Conservation (phyloP, 257 asterid species). For the Nicotiana paniculata region DNA sequence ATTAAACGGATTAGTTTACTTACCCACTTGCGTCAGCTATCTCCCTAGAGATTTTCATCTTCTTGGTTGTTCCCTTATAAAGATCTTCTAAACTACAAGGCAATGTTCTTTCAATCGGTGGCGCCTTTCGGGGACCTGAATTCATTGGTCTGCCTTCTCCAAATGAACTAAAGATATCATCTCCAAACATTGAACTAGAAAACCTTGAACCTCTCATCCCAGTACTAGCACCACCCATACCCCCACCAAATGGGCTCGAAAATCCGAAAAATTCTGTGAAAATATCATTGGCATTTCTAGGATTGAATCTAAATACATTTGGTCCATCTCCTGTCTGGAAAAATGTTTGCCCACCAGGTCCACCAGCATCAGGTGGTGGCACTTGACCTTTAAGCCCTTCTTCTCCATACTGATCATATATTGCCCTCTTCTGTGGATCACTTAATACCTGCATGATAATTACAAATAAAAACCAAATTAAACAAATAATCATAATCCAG, state of each 20-base stretch:
- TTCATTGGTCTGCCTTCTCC: constrained; percentile 44
- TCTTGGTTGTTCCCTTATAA: constrained; percentile 80
- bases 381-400: constrained; percentile 86
- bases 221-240: constrained; percentile 50
- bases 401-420: constrained; percentile 86
- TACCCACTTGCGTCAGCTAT: constrained; percentile 87
- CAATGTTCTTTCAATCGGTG: constrained; percentile 59
- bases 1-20: constrained; percentile 10
- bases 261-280: constrained; percentile 78
- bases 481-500: not conserved
- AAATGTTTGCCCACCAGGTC: constrained; percentile 59
- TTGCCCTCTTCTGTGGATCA: constrained; percentile 72
- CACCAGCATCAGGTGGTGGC: constrained; percentile 59
- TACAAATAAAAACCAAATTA: not conserved
- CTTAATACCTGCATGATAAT: constrained; percentile 56
- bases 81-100: constrained; percentile 79
- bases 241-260: constrained; percentile 64
- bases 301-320: constrained; percentile 59
- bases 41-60: constrained; percentile 87
- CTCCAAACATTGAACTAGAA: constrained; percentile 69
- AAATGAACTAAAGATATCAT: constrained; percentile 64
- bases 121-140: constrained; percentile 58
- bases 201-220: constrained; percentile 56
- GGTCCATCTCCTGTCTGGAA: constrained; percentile 79
- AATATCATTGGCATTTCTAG: constrained; percentile 72